phyloP scores from a whole-genome alignment of 169 alveolate species.

The Eimeria falciformis region DNA sequence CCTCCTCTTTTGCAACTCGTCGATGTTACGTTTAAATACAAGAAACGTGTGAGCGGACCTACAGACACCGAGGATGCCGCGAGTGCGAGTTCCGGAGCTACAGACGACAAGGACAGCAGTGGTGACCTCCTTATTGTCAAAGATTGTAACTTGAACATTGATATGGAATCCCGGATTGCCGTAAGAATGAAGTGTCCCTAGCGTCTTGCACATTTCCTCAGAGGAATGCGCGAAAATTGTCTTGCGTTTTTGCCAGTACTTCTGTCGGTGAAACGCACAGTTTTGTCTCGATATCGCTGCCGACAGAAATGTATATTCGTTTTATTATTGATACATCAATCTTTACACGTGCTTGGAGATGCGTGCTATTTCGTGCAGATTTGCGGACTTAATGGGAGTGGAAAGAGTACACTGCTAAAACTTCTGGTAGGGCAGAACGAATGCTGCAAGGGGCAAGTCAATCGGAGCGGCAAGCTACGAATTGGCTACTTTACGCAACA shows the following conservation, averaged over 20 bases:
- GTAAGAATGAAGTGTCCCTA: too few species aligned
- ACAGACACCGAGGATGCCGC: not conserved
- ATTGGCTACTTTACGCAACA: slow-evolving; percentile 97
- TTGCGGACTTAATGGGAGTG: slow-evolving; percentile 99
- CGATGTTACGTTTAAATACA: slow-evolving; percentile 82
- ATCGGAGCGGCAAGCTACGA: slow-evolving; percentile 94
- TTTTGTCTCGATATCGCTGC: too few species aligned
- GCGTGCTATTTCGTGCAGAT: slow-evolving; percentile 87
- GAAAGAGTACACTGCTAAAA: slow-evolving; percentile 96
- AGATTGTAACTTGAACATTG: slow-evolving; percentile 82
- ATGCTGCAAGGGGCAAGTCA: slow-evolving; percentile 92
- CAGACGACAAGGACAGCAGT: slow-evolving; percentile 8
- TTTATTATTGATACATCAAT: too few species aligned
- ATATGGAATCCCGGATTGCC: slow-evolving; percentile 80
- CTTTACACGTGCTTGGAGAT: too few species aligned
- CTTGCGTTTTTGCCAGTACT: too few species aligned
- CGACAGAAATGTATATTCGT: too few species aligned
- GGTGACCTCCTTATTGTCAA: slow-evolving; percentile 75
- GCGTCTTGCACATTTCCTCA: too few species aligned
- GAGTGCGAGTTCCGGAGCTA: not conserved
- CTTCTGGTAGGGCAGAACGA: slow-evolving; percentile 91
- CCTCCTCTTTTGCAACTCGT: slow-evolving; percentile 79
- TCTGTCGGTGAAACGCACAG: too few species aligned
- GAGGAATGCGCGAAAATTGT: too few species aligned
- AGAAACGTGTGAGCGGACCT: not conserved